Percentiles rank a stretch among this genome's conserved stretches.
phyloP scores from a whole-genome alignment of 2,329 filamentous ascomycete genomes.

The Fusarium sp. region DNA sequence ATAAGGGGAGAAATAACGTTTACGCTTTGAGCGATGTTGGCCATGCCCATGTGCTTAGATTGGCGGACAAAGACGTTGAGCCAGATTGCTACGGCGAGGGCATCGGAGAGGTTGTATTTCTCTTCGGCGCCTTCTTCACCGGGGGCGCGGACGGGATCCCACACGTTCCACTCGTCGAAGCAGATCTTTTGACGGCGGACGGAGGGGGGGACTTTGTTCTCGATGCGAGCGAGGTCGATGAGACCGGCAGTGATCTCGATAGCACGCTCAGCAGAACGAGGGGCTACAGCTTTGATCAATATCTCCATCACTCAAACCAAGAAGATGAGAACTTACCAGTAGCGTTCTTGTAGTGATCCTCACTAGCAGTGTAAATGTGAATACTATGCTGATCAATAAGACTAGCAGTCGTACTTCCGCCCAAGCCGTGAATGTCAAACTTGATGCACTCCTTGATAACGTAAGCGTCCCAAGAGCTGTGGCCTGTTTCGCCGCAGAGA shows the following conservation, averaged over 20 bases:
- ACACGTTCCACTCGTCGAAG: conserved; percentile 89
- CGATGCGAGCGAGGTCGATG: conserved; percentile 78
- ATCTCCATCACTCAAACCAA: fast-evolving
- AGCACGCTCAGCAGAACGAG: conserved; percentile 75
- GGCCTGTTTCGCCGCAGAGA: conserved; percentile 77
- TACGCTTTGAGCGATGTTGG: conserved; percentile 80
- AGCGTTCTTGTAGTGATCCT: conserved; percentile 59
- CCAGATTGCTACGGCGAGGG: conserved; percentile 78
- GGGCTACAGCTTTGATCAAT: conserved; percentile 54
- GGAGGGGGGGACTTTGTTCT: conserved; percentile 68
- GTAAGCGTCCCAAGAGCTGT: conserved; percentile 76
- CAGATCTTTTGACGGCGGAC: conserved; percentile 76
- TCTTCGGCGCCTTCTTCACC: conserved; percentile 79
- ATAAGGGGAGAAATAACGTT: conserved; percentile 83
- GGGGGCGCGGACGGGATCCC: conserved; percentile 77
- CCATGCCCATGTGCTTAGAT: conserved; percentile 77
- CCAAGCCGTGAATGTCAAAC: conserved; percentile 48
- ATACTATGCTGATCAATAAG: conserved; percentile 85
- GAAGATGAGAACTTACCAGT: conserved; percentile 45
- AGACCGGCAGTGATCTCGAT: conserved; percentile 75
- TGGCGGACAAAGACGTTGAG: conserved; percentile 82
- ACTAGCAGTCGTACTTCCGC: conserved; percentile 46
- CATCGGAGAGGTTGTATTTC: conserved; percentile 77
- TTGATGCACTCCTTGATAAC: conserved; percentile 75
- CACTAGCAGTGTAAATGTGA: conserved; percentile 77